Evolutionary conservation across 2,329 filamentous ascomycete genomes (phyloP), one percentile per base, ranked within the genome.

Genomic region (Claviceps purpurea): DNA sequence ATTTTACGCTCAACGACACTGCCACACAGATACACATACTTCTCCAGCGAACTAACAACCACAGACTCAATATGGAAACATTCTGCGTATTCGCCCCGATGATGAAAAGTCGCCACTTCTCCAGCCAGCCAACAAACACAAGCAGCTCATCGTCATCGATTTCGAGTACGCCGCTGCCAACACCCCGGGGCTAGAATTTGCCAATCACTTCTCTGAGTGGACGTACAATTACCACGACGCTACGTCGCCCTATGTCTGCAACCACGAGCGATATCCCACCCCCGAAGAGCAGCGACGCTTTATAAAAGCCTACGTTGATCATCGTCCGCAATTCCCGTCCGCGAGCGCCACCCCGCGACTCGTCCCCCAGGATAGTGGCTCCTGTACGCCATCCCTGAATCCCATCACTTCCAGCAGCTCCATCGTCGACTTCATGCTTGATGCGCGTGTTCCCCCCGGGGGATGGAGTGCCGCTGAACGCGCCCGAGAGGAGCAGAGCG

Each of bases 201-300:
- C 89, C 53, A 98, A 98, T 66, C 93, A 98, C 68, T 98, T 98
- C 68, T 87, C 88, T 1, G 93, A 98, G 69, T 98, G 93, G 93
- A 87, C 88, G 60, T 97, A 97, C 74, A 91, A 98, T 69, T 98
- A 98, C 68, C 90, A 96, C 64, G 83, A 93, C 63, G 68, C 79
- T 3, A 70, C 73, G 30, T 70, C 69, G 37, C 73, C 88, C 0
- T 81, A 80, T 70, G 79, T 74, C 26, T 91, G 87, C 73, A 81
- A 84, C 61, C 78, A 78, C 5, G 70, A 72, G 50, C 68, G 71
- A 50, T 98, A 95, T 67, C 93, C 93, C 0, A 88, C 75, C 0
- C 69, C 75, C 0, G 86, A 90, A 52, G 85, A 96, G 66, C 93
- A 96, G 64, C 77, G 78, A 55, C 85, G 85, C 39, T 96, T 96